These are phyloP conservation scores for Trametes hirsuta DNA, from an alignment of 1,284 basidiomycete species.

Conservation along the genomic window DNA sequence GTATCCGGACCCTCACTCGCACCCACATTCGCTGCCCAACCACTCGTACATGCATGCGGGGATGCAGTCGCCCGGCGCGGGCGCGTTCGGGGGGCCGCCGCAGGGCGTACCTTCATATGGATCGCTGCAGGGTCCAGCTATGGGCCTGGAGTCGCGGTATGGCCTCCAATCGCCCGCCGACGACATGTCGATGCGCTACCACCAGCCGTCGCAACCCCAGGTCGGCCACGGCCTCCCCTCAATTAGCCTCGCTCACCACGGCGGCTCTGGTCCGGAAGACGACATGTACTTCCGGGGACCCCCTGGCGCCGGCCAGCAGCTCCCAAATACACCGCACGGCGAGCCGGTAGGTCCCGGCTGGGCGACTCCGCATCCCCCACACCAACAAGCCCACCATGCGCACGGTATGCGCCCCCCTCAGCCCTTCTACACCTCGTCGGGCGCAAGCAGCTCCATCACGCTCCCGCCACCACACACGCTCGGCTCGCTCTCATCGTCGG, in stretches of 20 bases:
- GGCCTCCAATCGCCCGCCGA: constrained; percentile 23
- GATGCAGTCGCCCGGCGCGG: constrained; percentile 11
- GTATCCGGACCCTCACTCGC: constrained; percentile 25
- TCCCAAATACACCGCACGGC: constrained; percentile 10
- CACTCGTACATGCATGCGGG: constrained; percentile 22
- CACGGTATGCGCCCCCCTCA: constrained; percentile 20
- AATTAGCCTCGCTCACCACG: constrained; percentile 18
- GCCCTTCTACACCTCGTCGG: constrained; percentile 21
- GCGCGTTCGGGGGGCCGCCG: constrained; percentile 12
- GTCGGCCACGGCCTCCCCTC: constrained; percentile 16
- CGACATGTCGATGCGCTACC: constrained; percentile 19
- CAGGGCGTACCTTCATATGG: constrained; percentile 18
- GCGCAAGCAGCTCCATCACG: constrained; percentile 9
- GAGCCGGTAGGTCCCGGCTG: constrained; percentile 20
- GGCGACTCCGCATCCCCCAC: constrained; percentile 11
- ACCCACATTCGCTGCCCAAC: constrained; percentile 19
- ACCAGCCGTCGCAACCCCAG: constrained; percentile 6
- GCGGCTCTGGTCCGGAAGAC: constrained; percentile 5
- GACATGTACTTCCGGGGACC: constrained; percentile 22
- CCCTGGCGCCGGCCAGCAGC: not conserved
- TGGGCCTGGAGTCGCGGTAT: constrained; percentile 25
- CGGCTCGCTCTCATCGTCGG: constrained; percentile 17
- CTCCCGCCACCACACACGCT: constrained; percentile 22
- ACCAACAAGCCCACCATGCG: not conserved
- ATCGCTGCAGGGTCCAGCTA: constrained; percentile 17